These are phyloP conservation scores for Tolypocladium cylindrosporum DNA, from an alignment of 2,329 filamentous ascomycete genomes.

Conservation along the genomic window DNA sequence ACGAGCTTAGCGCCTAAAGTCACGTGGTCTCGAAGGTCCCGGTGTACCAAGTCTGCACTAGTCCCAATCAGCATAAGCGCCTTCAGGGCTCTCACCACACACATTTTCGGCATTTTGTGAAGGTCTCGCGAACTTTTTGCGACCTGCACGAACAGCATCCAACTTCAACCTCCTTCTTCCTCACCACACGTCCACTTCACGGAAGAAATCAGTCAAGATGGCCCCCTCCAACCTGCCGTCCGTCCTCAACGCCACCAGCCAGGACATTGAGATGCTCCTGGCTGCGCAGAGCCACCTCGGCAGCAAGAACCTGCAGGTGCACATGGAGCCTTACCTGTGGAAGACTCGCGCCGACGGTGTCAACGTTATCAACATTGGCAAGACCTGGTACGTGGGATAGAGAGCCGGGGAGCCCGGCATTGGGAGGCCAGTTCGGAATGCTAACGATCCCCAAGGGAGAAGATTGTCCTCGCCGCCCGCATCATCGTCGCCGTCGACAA, in stretches of 20 bases:
- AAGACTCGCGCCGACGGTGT: slow-evolving; percentile 98
- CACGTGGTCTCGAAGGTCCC: slow-evolving; percentile 21
- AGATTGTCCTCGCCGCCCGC: slow-evolving; percentile 96
- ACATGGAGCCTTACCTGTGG: slow-evolving; percentile 99
- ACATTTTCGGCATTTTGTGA: slow-evolving; percentile 27
- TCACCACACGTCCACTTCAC: slow-evolving; percentile 18
- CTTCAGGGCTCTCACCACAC: slow-evolving; percentile 27
- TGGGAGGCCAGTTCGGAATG: neutral
- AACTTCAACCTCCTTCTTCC: slow-evolving; percentile 17
- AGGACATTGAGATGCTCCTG: slow-evolving; percentile 99
- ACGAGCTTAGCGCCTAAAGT: slow-evolving; percentile 7
- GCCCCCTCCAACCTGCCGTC: slow-evolving; percentile 89
- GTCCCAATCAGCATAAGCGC: slow-evolving; percentile 12
- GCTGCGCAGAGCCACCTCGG: slow-evolving; percentile 94
- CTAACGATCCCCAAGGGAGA: slow-evolving; percentile 61
- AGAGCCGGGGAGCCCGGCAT: neutral
- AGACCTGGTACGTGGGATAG: slow-evolving; percentile 75
- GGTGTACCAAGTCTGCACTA: slow-evolving; percentile 6
- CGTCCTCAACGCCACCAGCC: slow-evolving; percentile 90
- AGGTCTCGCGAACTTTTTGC: slow-evolving; percentile 33
- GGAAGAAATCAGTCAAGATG: slow-evolving; percentile 60
- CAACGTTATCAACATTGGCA: slow-evolving; percentile 99
- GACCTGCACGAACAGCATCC: slow-evolving; percentile 16
- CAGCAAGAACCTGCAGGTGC: slow-evolving; percentile 98
- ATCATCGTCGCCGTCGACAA: slow-evolving; percentile 99